A percentile compares a stretch with the other conserved stretches of the same genome.
These are phyloP conservation scores for Cymbopogon flexuosus DNA, from an alignment of 202 grass and related monocot species.

Conservation along the genomic window DNA sequence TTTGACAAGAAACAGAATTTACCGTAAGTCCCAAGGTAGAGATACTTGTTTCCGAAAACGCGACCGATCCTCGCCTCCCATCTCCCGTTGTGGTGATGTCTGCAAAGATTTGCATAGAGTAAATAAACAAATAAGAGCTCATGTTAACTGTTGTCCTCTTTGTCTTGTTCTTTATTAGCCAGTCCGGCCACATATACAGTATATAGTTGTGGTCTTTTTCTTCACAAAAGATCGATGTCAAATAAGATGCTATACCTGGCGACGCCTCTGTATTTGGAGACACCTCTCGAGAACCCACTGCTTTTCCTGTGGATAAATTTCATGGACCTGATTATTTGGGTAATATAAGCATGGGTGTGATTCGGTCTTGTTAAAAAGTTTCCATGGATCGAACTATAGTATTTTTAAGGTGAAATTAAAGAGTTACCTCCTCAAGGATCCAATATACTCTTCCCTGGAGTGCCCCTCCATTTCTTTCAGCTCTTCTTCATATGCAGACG, in stretches of 20 bases:
- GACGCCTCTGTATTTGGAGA: conserved; percentile 86
- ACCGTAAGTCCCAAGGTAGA: conserved; percentile 97
- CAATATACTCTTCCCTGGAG: conserved; percentile 89
- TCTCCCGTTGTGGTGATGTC: conserved; percentile 91
- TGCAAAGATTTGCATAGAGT: conserved; percentile 2
- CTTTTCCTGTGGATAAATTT: conserved; percentile 67
- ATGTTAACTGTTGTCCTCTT: background rate
- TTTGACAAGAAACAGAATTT: conserved; percentile 6
- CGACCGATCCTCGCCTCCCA: conserved; percentile 94
- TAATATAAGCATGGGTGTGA: background rate
- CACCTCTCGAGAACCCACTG: conserved; percentile 88
- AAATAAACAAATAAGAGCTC: background rate
- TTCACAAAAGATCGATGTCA: background rate
- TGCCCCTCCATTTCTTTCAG: conserved; percentile 77
- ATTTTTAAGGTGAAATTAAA: background rate
- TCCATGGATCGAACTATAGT: too few species aligned
- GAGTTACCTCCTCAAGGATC: conserved; percentile 78
- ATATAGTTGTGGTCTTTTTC: background rate
- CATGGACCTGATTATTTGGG: background rate
- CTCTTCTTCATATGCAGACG: conserved; percentile 52
- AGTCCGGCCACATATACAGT: too few species aligned
- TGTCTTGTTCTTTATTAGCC: too few species aligned
- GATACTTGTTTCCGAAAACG: conserved; percentile 94
- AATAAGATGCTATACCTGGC: conserved; percentile 43
- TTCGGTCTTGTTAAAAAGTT: background rate